phyloP scores from a whole-genome alignment of 768 basidiomycete species.

The Russula foetens region DNA sequence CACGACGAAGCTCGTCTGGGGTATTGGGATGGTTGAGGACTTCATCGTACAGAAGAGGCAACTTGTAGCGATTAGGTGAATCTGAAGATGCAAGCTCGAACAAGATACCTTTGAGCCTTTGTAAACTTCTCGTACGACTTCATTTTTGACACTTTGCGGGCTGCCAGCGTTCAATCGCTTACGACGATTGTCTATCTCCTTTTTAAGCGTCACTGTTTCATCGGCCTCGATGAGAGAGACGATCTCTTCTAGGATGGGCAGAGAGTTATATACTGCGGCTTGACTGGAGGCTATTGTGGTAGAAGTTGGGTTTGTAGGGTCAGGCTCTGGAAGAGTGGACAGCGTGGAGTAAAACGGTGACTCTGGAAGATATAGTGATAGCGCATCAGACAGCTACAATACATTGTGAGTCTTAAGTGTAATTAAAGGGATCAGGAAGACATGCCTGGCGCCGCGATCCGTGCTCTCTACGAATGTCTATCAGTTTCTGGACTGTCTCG shows the following conservation, averaged over 20 bases:
- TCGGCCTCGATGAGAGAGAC: slow-evolving; percentile 51
- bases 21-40: slow-evolving; percentile 77
- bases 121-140: slow-evolving; percentile 62
- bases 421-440: background rate
- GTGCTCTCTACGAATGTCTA: slow-evolving; percentile 51
- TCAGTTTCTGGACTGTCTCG: slow-evolving; percentile 68
- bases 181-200: slow-evolving; percentile 70
- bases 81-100: background rate
- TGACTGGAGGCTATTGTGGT: slow-evolving; percentile 53
- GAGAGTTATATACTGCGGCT: slow-evolving; percentile 55
- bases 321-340: slow-evolving; percentile 59
- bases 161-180: slow-evolving; percentile 64
- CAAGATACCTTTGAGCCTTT: slow-evolving; percentile 46
- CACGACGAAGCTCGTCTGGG: slow-evolving; percentile 68
- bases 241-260: slow-evolving; percentile 68
- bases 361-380: slow-evolving; percentile 66
- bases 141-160: slow-evolving; percentile 48
- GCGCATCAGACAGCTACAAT: slow-evolving; percentile 52
- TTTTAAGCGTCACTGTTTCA: slow-evolving; percentile 49
- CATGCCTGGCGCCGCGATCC: slow-evolving; percentile 54
- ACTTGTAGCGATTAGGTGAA: slow-evolving; percentile 31
- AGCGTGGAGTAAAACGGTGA: slow-evolving; percentile 59
- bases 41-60: slow-evolving; percentile 68
- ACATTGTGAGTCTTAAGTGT: background rate
- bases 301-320: slow-evolving; percentile 63